Evolutionary conservation across 2,329 filamentous ascomycete species (phyloP).

Genomic region (Aspergillus neotritici): DNA sequence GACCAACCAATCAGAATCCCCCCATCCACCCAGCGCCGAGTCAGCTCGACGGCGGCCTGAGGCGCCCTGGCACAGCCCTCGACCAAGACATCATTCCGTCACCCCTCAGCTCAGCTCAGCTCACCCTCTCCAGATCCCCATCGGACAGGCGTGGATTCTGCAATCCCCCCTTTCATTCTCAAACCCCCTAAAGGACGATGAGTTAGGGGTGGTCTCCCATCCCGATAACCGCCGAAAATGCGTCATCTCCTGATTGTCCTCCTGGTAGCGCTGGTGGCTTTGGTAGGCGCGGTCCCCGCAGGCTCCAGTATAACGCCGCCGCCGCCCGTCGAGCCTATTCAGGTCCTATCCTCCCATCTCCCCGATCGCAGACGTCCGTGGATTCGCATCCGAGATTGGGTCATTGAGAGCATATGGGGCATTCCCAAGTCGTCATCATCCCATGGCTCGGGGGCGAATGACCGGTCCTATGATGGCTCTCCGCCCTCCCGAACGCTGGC

Average conservation of each 20-base stretch:
- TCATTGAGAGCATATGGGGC: conserved; percentile 42
- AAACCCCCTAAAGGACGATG: not conserved
- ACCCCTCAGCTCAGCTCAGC: too few species aligned
- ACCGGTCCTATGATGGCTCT: conserved; percentile 12
- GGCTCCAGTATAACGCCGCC: conserved; percentile 32
- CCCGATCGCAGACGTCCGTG: conserved; percentile 31
- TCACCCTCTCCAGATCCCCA: too few species aligned
- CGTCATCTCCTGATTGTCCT: conserved; percentile 13
- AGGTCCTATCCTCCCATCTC: conserved; percentile 22
- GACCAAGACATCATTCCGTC: too few species aligned
- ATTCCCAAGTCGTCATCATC: conserved; percentile 25
- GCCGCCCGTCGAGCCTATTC: conserved; percentile 27
- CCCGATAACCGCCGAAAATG: conserved; percentile 5
- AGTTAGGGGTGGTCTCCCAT: not conserved
- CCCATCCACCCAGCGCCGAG: too few species aligned
- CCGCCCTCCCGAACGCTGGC: conserved; percentile 39
- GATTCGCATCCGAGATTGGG: conserved; percentile 37
- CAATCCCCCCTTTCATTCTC: not conserved
- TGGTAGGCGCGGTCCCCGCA: conserved; percentile 30
- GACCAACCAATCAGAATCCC: too few species aligned
- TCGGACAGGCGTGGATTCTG: too few species aligned
- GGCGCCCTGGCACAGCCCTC: too few species aligned
- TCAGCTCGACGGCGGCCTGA: too few species aligned
- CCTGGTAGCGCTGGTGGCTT: conserved; percentile 14
- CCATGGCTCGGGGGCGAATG: conserved; percentile 15